phyloP scores from a whole-genome alignment of 192 early-diverging fungal species.

The Podila epicladia region DNA sequence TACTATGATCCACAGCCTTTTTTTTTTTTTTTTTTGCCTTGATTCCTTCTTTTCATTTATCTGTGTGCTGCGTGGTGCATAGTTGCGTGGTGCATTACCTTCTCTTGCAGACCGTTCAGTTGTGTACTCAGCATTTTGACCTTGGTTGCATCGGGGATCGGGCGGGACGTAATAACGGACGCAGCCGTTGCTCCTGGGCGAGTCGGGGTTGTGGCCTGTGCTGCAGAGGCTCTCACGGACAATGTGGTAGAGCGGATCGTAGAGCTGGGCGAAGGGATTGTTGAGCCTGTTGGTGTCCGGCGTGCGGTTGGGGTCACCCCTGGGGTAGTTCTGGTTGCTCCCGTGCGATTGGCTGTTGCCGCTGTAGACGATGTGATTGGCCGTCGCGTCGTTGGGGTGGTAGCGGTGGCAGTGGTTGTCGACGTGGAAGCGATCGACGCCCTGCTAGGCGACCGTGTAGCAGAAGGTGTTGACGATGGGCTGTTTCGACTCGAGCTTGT shows the following conservation, averaged over 20 bases:
- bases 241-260: slow-evolving; percentile 20
- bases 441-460: slow-evolving; percentile 14
- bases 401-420: not conserved
- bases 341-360: not conserved
- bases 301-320: slow-evolving; percentile 5
- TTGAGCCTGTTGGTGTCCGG: slow-evolving; percentile 16
- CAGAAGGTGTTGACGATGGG: slow-evolving; percentile 9
- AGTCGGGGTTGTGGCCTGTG: slow-evolving; percentile 10
- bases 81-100: slow-evolving; percentile 10
- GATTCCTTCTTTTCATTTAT: too few relatives aligned
- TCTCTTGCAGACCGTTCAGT: slow-evolving; percentile 39
- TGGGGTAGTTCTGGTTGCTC: not conserved
- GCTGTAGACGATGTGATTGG: not conserved
- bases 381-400: not conserved
- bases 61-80: not conserved
- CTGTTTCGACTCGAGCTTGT: slow-evolving; percentile 2
- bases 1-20: not conserved
- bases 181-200: slow-evolving; percentile 10
- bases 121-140: slow-evolving; percentile 45
- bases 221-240: slow-evolving; percentile 16
- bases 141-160: slow-evolving; percentile 36
- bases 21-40: not conserved
- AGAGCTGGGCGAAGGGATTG: slow-evolving; percentile 20
- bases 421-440: slow-evolving; percentile 15
- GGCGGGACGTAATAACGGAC: slow-evolving; percentile 6